Base-by-base conservation (phyloP, 192 early-diverging fungal genomes). In the Funneliformis mosseae region DNA sequence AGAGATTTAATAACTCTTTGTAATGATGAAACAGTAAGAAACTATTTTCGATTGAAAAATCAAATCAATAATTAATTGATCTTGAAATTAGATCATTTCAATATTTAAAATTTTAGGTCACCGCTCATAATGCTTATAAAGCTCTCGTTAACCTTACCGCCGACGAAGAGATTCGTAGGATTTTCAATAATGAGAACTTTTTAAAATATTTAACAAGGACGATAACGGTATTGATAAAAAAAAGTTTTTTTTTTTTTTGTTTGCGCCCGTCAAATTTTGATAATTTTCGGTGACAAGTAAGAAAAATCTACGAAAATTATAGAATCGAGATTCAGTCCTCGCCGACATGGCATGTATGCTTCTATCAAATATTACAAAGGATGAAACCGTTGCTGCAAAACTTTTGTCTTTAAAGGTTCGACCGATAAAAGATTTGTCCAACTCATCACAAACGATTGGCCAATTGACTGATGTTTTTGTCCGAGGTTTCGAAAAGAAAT, bases 381-480 rank as follows among this genome's bases (percentile, higher is more conserved):
- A 88, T 74, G 92, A 91, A 60, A 55, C 74, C 4, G 86, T 92
- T 28, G 85, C 90, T 67, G 76, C 82, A 12, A 89, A 90, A 77
- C 83, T 97, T 21, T 67, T 95, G 11, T 73, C 84, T 21, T 16
- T 83, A 59, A 70, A 76, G 8, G 80, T 71, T 45, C 78, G 85
- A 45, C 79, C 85, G n/a, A 46, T 86, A 33, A 77, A 84, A 59
- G 78, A 73, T 48, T 73, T 87, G 14, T 70, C 66, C 41, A 85
- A 82, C 60, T 91, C 88, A 28, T 75, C 79, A 43, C 81, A 74
- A 72, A 89, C 88, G 38, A 85, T 99, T 78, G 96, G 93, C 77
- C 95, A 97, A 79, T 85, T 99, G 61, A 89, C 95, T 8, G 97
- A 97, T 63, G 90, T 93, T 10, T 99, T 97, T 89, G 90, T 93